Evolutionary conservation across 345 rosid species (phyloP).

Genomic region (Eucalyptus caleyi): DNA sequence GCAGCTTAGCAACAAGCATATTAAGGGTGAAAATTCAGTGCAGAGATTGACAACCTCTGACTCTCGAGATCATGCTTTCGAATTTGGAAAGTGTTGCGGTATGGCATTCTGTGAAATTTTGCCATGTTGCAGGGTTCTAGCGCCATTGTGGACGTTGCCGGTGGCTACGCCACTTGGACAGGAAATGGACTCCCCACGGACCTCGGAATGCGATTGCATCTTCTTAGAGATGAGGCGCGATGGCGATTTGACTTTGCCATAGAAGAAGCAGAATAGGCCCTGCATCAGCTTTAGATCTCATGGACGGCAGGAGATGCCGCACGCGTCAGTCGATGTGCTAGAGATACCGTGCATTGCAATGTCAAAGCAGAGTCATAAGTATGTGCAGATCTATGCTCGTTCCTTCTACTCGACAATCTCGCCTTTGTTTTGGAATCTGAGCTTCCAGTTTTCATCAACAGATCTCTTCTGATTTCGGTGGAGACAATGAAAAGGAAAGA

Average conservation of each 20-base stretch:
- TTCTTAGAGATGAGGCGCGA: background rate
- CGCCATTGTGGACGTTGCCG: slow-evolving; percentile 49
- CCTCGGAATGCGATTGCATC: background rate
- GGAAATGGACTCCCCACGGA: slow-evolving; percentile 47
- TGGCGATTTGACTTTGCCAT: background rate
- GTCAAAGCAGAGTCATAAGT: background rate
- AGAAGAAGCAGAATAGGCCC: background rate
- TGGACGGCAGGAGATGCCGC: background rate
- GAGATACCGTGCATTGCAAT: background rate
- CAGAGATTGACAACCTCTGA: background rate
- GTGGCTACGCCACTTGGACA: slow-evolving; percentile 26
- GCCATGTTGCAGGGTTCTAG: slow-evolving; percentile 45
- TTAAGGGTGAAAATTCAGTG: background rate
- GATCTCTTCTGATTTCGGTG: background rate
- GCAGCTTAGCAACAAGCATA: background rate
- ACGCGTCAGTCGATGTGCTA: background rate
- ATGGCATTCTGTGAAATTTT: background rate
- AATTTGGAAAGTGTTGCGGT: background rate
- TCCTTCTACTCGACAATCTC: background rate
- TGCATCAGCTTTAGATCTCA: background rate
- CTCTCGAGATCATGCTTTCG: background rate
- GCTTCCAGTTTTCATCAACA: background rate
- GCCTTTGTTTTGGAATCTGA: background rate
- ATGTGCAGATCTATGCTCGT: background rate
- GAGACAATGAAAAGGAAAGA: background rate